Percentiles rank a stretch among this genome's conserved stretches.
phyloP scores from a whole-genome alignment of 2,329 filamentous ascomycete genomes.

The Cladosporium sphaerospermum region DNA sequence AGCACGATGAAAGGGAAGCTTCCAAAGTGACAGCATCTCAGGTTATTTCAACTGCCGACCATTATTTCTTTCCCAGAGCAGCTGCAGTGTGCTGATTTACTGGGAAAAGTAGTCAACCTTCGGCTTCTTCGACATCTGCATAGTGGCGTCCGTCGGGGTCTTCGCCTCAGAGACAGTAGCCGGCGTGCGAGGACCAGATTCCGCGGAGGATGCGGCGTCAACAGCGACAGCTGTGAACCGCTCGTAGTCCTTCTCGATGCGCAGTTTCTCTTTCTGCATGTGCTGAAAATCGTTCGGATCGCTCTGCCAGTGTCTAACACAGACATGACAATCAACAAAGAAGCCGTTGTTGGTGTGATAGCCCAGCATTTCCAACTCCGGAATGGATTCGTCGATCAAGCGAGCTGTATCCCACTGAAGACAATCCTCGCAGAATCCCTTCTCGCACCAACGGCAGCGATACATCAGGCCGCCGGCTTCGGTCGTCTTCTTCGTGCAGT shows the following conservation, averaged over 20 bases:
- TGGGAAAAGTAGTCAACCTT: not conserved
- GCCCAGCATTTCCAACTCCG: constrained; percentile 47
- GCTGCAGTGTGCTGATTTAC: no score
- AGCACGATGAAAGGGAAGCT: no score
- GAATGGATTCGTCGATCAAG: constrained; percentile 47
- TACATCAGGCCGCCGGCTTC: constrained; percentile 46
- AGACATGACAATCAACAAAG: constrained; percentile 47
- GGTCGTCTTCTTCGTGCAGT: constrained; percentile 47
- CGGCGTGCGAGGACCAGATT: constrained; percentile 11
- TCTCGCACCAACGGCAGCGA: constrained; percentile 51
- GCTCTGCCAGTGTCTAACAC: constrained; percentile 33
- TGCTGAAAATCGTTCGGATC: constrained; percentile 17
- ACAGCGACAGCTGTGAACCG: constrained; percentile 2
- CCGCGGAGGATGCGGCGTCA: not conserved
- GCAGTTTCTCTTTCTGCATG: constrained; percentile 13
- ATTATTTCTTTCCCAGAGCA: no score
- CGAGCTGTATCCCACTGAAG: constrained; percentile 46
- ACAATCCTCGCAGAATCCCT: constrained; percentile 54
- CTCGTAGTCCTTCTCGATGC: constrained; percentile 14
- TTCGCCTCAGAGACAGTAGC: constrained; percentile 18
- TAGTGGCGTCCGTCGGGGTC: constrained; percentile 15
- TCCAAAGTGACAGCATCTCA: no score
- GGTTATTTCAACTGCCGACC: no score
- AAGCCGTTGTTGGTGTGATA: constrained; percentile 43
- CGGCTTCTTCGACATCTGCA: constrained; percentile 12